These are phyloP conservation scores for Theileria sp. DNA, from an alignment of 169 alveolate genomes.

Conservation along the genomic window DNA sequence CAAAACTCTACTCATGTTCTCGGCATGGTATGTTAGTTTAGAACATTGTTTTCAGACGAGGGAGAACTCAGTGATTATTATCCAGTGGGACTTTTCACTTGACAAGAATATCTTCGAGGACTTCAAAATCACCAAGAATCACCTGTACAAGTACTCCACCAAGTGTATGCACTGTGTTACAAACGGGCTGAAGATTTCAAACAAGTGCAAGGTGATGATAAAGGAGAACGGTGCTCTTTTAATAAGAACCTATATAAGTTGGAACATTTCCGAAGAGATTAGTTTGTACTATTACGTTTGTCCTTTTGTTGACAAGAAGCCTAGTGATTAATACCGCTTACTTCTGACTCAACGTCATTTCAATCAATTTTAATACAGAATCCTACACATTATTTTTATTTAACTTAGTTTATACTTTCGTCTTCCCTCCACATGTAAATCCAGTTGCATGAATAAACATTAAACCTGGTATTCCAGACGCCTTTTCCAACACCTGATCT, in stretches of 20 bases:
- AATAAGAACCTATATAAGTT: conserved; percentile 39
- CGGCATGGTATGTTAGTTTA: conserved; percentile 42
- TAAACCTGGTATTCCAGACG: conserved; percentile 69
- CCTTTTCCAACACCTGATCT: conserved; percentile 66
- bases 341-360: conserved; percentile 33
- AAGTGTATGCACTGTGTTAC: conserved; percentile 59
- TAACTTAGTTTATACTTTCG: conserved; percentile 43
- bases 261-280: conserved; percentile 51
- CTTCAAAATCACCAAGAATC: conserved; percentile 32
- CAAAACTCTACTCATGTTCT: conserved; percentile 42
- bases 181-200: conserved; percentile 59
- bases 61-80: conserved; percentile 46
- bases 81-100: conserved; percentile 65
- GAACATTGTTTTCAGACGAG: conserved; percentile 24
- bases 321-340: not conserved
- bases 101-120: conserved; percentile 60
- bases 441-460: conserved; percentile 76
- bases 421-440: conserved; percentile 77
- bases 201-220: conserved; percentile 30
- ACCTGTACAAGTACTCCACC: conserved; percentile 52
- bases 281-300: conserved; percentile 55
- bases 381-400: conserved; percentile 42
- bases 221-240: conserved; percentile 65
- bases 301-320: conserved; percentile 42
- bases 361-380: conserved; percentile 43